A percentile compares a stretch with the other conserved stretches of the same genome.
Conservation (phyloP, 257 asterid species). For the Parsonsia alboflavescens region DNA sequence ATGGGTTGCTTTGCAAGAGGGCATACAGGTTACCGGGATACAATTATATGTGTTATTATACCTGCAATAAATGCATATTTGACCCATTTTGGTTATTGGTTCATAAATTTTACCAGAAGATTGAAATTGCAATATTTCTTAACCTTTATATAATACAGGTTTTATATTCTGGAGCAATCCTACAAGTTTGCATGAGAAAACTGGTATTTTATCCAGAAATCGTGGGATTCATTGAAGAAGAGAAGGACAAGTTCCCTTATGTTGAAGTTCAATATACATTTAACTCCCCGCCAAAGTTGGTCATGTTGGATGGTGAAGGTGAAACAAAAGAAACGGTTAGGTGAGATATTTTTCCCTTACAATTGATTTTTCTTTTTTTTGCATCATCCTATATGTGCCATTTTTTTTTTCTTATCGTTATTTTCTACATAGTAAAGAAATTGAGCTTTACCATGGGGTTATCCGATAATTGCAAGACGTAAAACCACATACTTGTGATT, state of each 20-base stretch:
- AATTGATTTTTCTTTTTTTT: background rate
- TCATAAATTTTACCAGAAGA: background rate
- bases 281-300: constrained; percentile 90
- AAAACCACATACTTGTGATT: background rate
- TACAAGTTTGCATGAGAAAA: constrained; percentile 98
- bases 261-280: constrained; percentile 69
- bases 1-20: background rate
- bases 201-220: constrained; percentile 89
- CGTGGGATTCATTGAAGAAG: constrained; percentile 89
- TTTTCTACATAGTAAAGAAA: background rate
- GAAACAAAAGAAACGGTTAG: constrained; percentile 80
- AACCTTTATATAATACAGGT: constrained; percentile 38
- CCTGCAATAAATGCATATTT: background rate
- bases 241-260: constrained; percentile 70
- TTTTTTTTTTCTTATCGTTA: background rate
- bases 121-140: background rate
- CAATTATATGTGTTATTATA: background rate
- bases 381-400: background rate
- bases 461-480: background rate
- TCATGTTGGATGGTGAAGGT: constrained; percentile 72
- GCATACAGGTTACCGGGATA: background rate
- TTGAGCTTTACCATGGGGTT: background rate
- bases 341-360: constrained; percentile 22
- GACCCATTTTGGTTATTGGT: background rate
- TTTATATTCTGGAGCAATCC: constrained; percentile 65